Percentiles rank a stretch among this genome's conserved stretches.
Evolutionary conservation across 805 yeast species (phyloP).

Genomic region (Cyberlindnera bimundalis): DNA sequence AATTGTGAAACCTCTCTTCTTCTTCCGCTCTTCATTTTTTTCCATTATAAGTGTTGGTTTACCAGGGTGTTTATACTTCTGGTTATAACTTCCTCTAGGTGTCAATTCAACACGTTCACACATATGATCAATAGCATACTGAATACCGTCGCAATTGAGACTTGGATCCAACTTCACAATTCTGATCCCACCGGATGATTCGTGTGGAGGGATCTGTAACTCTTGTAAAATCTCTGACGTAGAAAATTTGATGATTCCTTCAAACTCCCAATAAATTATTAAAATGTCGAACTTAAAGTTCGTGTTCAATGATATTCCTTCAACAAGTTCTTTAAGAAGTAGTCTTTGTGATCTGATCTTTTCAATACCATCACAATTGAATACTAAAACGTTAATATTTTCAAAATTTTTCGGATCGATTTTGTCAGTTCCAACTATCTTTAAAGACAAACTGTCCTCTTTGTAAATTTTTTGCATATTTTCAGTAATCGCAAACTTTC

Average conservation of each 20-base stretch:
- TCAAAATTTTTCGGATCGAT: conserved; percentile 27
- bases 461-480: conserved; percentile 3
- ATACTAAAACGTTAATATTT: conserved; percentile 33
- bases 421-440: conserved; percentile 24
- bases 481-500: conserved; percentile 28
- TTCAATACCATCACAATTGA: conserved; percentile 36
- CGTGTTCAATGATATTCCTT: conserved; percentile 33
- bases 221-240: conserved; percentile 30
- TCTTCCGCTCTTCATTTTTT: neutral
- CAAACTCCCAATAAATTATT: conserved; percentile 39
- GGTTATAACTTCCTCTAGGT: conserved; percentile 32
- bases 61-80: conserved; percentile 10
- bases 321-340: conserved; percentile 31
- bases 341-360: conserved; percentile 30
- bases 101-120: conserved; percentile 27
- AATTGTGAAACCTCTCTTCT: neutral
- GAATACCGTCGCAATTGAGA: conserved; percentile 25
- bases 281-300: conserved; percentile 33
- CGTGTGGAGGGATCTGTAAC: conserved; percentile 27
- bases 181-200: conserved; percentile 29
- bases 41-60: conserved; percentile 5
- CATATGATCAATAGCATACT: conserved; percentile 24
- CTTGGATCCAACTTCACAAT: conserved; percentile 30
- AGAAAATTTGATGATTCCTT: conserved; percentile 27
- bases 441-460: conserved; percentile 11